Base-by-base conservation (phyloP, 2,329 filamentous ascomycete species). In the Epichloe typhina region DNA sequence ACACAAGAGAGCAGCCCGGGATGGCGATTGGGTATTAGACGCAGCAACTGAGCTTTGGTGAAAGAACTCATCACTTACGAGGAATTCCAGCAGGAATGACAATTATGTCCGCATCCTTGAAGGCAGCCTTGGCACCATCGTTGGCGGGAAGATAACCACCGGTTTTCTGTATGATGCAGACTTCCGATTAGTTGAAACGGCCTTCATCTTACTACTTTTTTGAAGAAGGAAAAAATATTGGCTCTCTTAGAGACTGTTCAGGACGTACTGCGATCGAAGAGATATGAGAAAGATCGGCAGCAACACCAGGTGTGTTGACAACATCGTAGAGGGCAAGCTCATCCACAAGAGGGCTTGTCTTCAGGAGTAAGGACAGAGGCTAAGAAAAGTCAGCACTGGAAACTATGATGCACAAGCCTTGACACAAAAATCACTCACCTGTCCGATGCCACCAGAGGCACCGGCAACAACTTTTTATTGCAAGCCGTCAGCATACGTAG, bases 241-340 rank as follows among this genome's bases (percentile, higher is more conserved):
- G 45, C n/a, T n/a, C 26, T 40, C 48, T 11, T 55, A 53, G 52
- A 54, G 40, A 50, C 31, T 17, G 5, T 36, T 43, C 26, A 8
- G 8, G 45, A 41, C 75, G 68, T 68, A 83, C 86, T 57, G 93
- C 91, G 61, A 80, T 79, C 55, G 89, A 88, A 54, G 91, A 95
- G 72, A 98, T 97, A 79, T 98, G 93, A 54, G 90, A 96, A 54
- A 98, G 83, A 69, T 98, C 93, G 64, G 91, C 83, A 58, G 90
- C 88, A 66, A 98, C 93, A 72, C 93, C 93, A 62, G 89, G 90
- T 47, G 89, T 94, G 80, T 97, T 96, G 72, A 97, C 91, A 59
- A 98, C 90, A 95, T 98, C 93, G 78, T 96, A 98, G 62, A 98
- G 86, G 55, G 89, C 79, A 63, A 98, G 87, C 76, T 97, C 88